Evolutionary conservation across 2,329 filamentous ascomycete species (phyloP).

Genomic region (Penicillium frequentans): DNA sequence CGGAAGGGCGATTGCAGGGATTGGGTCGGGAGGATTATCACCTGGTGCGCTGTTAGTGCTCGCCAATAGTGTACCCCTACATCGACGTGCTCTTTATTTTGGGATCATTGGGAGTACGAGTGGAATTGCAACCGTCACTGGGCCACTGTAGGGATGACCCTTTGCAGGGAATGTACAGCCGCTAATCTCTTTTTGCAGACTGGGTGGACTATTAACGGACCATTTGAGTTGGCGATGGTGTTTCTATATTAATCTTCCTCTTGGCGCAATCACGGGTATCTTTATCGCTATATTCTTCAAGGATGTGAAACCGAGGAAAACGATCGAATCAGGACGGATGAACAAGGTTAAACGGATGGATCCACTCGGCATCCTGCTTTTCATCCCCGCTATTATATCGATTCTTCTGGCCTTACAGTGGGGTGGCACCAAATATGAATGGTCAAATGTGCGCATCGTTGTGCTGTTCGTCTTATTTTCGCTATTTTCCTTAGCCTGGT

Average conservation of each 20-base stretch:
- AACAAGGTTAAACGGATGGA: slow-evolving; percentile 37
- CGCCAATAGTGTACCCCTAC: slow-evolving; percentile 41
- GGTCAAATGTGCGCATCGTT: slow-evolving; percentile 48
- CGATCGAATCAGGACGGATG: slow-evolving; percentile 17
- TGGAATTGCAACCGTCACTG: slow-evolving; percentile 45
- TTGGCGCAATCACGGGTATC: slow-evolving; percentile 31
- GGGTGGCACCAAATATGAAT: slow-evolving; percentile 47
- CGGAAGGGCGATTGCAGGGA: slow-evolving; percentile 43
- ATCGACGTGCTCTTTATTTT: slow-evolving; percentile 41
- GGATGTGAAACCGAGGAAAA: slow-evolving; percentile 20
- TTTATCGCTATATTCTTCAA: slow-evolving; percentile 37
- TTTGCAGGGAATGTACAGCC: background rate
- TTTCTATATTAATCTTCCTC: slow-evolving; percentile 42
- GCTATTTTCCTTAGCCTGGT: slow-evolving; percentile 47
- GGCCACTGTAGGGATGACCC: slow-evolving; percentile 33
- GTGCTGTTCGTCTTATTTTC: slow-evolving; percentile 51
- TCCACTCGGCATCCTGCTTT: slow-evolving; percentile 44
- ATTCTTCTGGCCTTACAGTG: slow-evolving; percentile 51
- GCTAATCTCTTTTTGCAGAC: slow-evolving; percentile 14
- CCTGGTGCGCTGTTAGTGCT: slow-evolving; percentile 42
- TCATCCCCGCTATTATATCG: slow-evolving; percentile 48
- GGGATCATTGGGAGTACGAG: slow-evolving; percentile 45
- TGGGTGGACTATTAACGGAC: slow-evolving; percentile 48
- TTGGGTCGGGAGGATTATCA: slow-evolving; percentile 41
- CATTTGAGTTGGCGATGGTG: slow-evolving; percentile 46